Conservation (phyloP, 2,329 filamentous ascomycete species). For the Blumeria hordei region DNA sequence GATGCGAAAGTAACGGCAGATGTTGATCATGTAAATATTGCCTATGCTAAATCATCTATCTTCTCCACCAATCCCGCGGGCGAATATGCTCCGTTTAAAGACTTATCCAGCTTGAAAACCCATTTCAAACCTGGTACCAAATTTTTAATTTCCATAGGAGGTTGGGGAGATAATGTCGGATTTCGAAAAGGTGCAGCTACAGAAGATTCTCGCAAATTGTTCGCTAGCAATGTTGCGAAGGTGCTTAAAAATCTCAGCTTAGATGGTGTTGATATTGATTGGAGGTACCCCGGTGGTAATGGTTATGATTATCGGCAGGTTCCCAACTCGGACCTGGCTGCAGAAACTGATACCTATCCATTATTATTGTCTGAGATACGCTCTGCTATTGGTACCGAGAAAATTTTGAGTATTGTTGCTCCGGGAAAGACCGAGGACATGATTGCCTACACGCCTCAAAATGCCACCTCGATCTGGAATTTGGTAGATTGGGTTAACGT, state of each 20-base stretch:
- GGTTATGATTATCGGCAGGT: constrained; percentile 42
- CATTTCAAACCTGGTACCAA: constrained; percentile 28
- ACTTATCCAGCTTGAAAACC: constrained; percentile 4
- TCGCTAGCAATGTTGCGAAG: constrained; percentile 35
- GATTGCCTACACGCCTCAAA: constrained; percentile 37
- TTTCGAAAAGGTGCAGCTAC: constrained; percentile 32
- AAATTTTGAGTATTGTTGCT: constrained; percentile 41
- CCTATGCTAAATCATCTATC: constrained; percentile 6
- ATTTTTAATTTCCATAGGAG: constrained; percentile 48
- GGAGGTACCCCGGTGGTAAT: constrained; percentile 32
- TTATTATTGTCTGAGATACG: constrained; percentile 34
- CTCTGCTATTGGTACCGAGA: constrained; percentile 26
- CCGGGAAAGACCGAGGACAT: constrained; percentile 39
- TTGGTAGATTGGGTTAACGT: constrained; percentile 43
- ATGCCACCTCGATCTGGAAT: constrained; percentile 30
- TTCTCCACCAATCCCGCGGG: constrained; percentile 4
- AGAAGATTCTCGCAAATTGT: constrained; percentile 26
- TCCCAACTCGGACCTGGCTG: constrained; percentile 32
- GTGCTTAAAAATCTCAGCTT: constrained; percentile 37
- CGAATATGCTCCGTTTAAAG: constrained; percentile 7
- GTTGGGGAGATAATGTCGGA: constrained; percentile 50
- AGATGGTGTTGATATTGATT: constrained; percentile 32
- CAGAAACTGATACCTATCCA: constrained; percentile 40
- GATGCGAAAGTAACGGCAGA: constrained; percentile 5
- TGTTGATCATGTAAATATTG: constrained; percentile 6